Percentiles rank a stretch among this genome's conserved stretches.
Evolutionary conservation across 2,329 filamentous ascomycete genomes (phyloP).

Genomic region (Penicillium brevicompactum): DNA sequence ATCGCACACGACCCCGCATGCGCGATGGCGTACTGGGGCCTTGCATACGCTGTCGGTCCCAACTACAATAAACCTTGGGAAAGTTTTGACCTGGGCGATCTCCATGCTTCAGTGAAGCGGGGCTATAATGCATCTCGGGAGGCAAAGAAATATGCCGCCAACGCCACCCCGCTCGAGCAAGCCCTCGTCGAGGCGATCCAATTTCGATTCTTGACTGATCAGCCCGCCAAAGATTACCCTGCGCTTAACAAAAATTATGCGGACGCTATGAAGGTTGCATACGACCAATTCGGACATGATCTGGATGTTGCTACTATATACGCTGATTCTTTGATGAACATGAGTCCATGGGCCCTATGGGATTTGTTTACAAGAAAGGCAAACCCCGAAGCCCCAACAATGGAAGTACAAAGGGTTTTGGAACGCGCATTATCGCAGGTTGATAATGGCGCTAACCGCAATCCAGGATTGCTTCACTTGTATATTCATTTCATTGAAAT

Average conservation of each 20-base stretch:
- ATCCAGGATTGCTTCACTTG: conserved; percentile 71
- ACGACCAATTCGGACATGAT: conserved; percentile 54
- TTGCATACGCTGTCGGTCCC: conserved; percentile 52
- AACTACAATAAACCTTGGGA: conserved; percentile 59
- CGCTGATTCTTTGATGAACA: conserved; percentile 66
- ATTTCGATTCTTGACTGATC: conserved; percentile 58
- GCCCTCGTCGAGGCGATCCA: conserved; percentile 65
- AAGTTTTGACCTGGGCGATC: conserved; percentile 48
- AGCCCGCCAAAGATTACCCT: conserved; percentile 50
- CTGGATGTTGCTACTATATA: conserved; percentile 64
- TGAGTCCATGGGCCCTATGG: conserved; percentile 66
- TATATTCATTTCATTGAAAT: conserved; percentile 79
- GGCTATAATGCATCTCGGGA: conserved; percentile 48
- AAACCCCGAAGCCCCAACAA: conserved; percentile 54
- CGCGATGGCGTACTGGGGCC: conserved; percentile 53
- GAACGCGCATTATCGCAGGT: conserved; percentile 58
- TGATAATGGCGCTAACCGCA: conserved; percentile 51
- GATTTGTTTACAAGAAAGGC: conserved; percentile 61
- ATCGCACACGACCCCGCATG: conserved; percentile 45
- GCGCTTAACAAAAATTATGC: conserved; percentile 62
- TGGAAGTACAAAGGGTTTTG: conserved; percentile 60
- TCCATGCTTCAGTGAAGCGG: conserved; percentile 45
- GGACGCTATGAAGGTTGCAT: conserved; percentile 59
- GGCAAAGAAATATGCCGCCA: conserved; percentile 43
- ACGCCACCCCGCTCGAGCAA: conserved; percentile 55